Evolutionary conservation across 208 protist species (phyloP).

Genomic region (Crithidia fasciculata): DNA sequence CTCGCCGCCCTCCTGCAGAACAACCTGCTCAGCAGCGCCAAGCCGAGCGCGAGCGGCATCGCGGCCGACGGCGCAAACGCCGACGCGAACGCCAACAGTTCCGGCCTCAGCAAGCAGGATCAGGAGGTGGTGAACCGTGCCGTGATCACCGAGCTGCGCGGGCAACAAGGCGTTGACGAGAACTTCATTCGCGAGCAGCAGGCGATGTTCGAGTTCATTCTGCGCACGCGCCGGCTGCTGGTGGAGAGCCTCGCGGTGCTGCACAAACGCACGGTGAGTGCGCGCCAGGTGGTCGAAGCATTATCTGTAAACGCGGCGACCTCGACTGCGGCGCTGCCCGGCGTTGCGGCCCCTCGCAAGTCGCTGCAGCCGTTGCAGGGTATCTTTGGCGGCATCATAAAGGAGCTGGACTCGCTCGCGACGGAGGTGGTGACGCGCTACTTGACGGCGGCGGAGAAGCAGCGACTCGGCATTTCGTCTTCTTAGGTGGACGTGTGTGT

Average conservation of each 20-base stretch:
- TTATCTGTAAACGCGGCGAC: slow-evolving; percentile 38
- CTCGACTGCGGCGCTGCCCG: background rate
- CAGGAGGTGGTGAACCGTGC: slow-evolving; percentile 31
- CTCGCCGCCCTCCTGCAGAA: slow-evolving; percentile 4
- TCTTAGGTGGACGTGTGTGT: background rate
- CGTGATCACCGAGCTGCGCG: slow-evolving; percentile 40
- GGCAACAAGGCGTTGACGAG: slow-evolving; percentile 42
- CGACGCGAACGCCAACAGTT: background rate
- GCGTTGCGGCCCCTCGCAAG: slow-evolving; percentile 17
- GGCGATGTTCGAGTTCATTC: slow-evolving; percentile 84
- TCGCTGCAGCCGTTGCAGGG: slow-evolving; percentile 37
- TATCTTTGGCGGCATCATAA: slow-evolving; percentile 57
- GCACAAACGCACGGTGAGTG: slow-evolving; percentile 57
- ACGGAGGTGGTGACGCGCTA: slow-evolving; percentile 48
- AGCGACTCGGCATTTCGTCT: slow-evolving; percentile 51
- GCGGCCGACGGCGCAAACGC: background rate
- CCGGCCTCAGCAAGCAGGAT: slow-evolving; percentile 10
- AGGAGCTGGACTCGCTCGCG: slow-evolving; percentile 67
- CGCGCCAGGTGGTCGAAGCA: slow-evolving; percentile 70
- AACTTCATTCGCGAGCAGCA: slow-evolving; percentile 70
- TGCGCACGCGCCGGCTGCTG: slow-evolving; percentile 69
- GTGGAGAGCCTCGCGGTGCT: slow-evolving; percentile 73
- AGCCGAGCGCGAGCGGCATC: background rate
- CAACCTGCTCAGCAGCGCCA: background rate
- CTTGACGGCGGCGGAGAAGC: slow-evolving; percentile 69